Base-by-base conservation (phyloP, 176 grass and related monocot genomes). In the Triticum turgidum region DNA sequence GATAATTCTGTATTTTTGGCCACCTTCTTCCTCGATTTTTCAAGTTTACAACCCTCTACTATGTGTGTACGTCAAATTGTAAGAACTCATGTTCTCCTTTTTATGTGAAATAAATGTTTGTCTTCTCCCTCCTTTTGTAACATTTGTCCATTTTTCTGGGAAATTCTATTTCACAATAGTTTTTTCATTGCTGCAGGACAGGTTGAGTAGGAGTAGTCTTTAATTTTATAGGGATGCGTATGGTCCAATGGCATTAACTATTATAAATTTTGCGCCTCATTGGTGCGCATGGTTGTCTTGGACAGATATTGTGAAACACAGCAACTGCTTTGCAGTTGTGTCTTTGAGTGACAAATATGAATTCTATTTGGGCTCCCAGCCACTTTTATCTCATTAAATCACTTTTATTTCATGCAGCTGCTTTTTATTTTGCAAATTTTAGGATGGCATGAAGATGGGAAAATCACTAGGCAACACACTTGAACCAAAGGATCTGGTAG, bases 391-490 rank as follows among this genome's bases (percentile, higher is more conserved):
- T 89, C 80, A 79, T 84, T 73, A 41, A 82, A 42, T 59, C 38
- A 81, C 41, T 90, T 86, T 84, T 78, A 87, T 78, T 91, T 94
- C 86, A 92, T 83, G 86, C 44, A 87, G 61, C 54, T 89, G 27
- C 7, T 69, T 91, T 89, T 84, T 90, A 76, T 95, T 88, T 87
- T 94, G 72, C 86, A 93, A 92, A 93, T 91, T 88, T 81, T 91
- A 98, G 96, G 96, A 95, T 92, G 96, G 96, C 82, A 86, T 92
- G 96, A 98, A 98, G 79, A 98, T 98, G 96, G 96, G 96, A 21
- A 98, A 98, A 89, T 98, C 96, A 82, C 80, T 98, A 80, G 96
- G 96, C 73, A 98, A 98, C 87, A 98, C 93, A 68, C 92, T 98
- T 79, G 96, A 98, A 86, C 96, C 93, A 22, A 98, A 91, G 34